A percentile compares a stretch with the other conserved stretches of the same genome.
Conservation (phyloP, 2,329 filamentous ascomycete species). For the Botrytis deweyae region DNA sequence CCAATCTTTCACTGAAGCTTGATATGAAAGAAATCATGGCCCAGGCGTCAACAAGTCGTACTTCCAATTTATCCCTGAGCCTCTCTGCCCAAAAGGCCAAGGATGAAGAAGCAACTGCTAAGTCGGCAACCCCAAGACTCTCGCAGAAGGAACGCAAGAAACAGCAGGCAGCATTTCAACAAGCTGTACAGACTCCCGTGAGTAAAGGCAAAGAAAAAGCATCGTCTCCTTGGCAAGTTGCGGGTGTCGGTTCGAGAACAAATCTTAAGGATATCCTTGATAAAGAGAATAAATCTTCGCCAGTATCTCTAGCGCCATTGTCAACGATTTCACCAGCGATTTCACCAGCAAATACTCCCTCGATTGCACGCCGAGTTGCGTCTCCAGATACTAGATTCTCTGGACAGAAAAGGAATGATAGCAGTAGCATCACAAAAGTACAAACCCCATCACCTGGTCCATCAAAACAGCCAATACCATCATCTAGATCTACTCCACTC, state of each 20-base stretch:
- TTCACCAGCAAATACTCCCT: slow-evolving; percentile 36
- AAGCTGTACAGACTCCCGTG: slow-evolving; percentile 42
- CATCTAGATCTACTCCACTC: slow-evolving; percentile 42
- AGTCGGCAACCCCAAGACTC: slow-evolving; percentile 56
- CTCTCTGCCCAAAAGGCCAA: slow-evolving; percentile 50
- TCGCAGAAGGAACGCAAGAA: slow-evolving; percentile 93
- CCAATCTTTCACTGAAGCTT: slow-evolving; percentile 37
- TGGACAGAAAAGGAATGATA: slow-evolving; percentile 47
- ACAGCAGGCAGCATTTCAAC: slow-evolving; percentile 56
- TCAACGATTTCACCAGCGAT: slow-evolving; percentile 28
- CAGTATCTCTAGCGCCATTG: slow-evolving; percentile 35
- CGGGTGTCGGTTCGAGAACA: slow-evolving; percentile 49
- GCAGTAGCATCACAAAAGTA: slow-evolving; percentile 24
- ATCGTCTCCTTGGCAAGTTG: slow-evolving; percentile 65
- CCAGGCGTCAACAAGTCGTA: slow-evolving; percentile 55
- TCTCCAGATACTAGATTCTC: slow-evolving; percentile 64
- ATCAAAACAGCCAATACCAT: slow-evolving; percentile 23
- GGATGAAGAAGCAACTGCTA: slow-evolving; percentile 39
- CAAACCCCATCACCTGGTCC: slow-evolving; percentile 22
- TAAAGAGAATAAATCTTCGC: slow-evolving; percentile 35
- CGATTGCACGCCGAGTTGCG: slow-evolving; percentile 49
- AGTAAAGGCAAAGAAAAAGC: slow-evolving; percentile 44
- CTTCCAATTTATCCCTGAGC: slow-evolving; percentile 52
- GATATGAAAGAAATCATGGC: slow-evolving; percentile 81
- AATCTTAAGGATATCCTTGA: slow-evolving; percentile 51